A percentile compares a stretch with the other conserved stretches of the same genome.
These are phyloP conservation scores for Cicer bijugum DNA, from an alignment of 306 rosid species.

Conservation along the genomic window DNA sequence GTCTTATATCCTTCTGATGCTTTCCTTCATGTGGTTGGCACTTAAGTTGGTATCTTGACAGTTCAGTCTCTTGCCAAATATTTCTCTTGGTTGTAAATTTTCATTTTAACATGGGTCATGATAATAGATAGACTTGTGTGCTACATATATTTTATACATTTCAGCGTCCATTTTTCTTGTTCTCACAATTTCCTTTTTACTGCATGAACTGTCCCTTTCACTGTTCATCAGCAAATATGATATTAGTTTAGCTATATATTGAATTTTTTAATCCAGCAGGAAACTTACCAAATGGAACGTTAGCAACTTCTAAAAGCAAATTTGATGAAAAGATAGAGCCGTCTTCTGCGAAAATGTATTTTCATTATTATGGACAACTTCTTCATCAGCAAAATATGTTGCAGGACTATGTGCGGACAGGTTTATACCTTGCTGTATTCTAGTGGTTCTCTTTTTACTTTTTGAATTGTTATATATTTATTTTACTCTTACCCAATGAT, in stretches of 20 bases:
- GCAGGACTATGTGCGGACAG: constrained; percentile 97
- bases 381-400: constrained; percentile 95
- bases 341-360: constrained; percentile 96
- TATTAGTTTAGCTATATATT: neutral
- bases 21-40: constrained; percentile 14
- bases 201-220: neutral
- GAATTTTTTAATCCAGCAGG: constrained; percentile 51
- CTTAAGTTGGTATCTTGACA: constrained; percentile 29
- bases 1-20: constrained; percentile 1
- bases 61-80: constrained; percentile 1
- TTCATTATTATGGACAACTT: constrained; percentile 95
- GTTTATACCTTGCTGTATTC: constrained; percentile 50
- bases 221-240: constrained; percentile 3
- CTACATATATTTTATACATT: constrained; percentile 18
- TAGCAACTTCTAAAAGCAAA: constrained; percentile 66
- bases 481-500: constrained; percentile 29
- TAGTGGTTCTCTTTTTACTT: neutral
- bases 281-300: constrained; percentile 62
- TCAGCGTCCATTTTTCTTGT: constrained; percentile 27
- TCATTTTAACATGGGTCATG: neutral
- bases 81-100: constrained; percentile 10
- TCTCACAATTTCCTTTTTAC: constrained; percentile 4
- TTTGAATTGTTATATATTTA: constrained; percentile 20
- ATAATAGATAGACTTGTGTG: neutral
- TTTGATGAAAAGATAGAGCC: constrained; percentile 90